phyloP scores from a whole-genome alignment of 129 eudicot species.

The Apium graveolens region DNA sequence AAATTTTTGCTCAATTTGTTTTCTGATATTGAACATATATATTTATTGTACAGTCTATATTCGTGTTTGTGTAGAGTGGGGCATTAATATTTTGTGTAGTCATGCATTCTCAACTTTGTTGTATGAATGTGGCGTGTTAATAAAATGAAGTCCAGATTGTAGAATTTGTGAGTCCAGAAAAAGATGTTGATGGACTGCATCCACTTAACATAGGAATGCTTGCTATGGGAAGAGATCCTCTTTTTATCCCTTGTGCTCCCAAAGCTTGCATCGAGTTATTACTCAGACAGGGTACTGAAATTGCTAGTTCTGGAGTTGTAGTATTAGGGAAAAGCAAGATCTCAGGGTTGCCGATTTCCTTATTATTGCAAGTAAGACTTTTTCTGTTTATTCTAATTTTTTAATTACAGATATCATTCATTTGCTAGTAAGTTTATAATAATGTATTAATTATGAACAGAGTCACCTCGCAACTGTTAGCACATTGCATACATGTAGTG shows the following conservation, averaged over 20 bases:
- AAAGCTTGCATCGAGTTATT: constrained; percentile 65
- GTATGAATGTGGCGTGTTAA: too few relatives aligned
- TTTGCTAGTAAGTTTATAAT: not conserved
- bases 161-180: constrained; percentile 33
- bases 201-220: constrained; percentile 64
- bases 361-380: constrained; percentile 52
- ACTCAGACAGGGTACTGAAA: constrained; percentile 41
- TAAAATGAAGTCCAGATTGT: constrained; percentile 28
- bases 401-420: not conserved
- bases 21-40: too few relatives aligned
- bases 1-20: too few relatives aligned
- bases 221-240: constrained; percentile 71
- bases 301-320: constrained; percentile 52
- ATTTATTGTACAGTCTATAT: too few relatives aligned
- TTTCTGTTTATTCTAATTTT: not conserved
- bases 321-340: constrained; percentile 70
- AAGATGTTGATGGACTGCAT: constrained; percentile 68
- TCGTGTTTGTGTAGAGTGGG: too few relatives aligned
- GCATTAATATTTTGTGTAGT: too few relatives aligned
- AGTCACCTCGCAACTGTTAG: constrained; percentile 53
- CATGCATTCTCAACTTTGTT: too few relatives aligned
- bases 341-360: constrained; percentile 49
- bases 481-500: constrained; percentile 36
- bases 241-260: constrained; percentile 71
- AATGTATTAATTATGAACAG: constrained; percentile 22